phyloP scores from a whole-genome alignment of 208 protist species.

The Strigomonas culicis region DNA sequence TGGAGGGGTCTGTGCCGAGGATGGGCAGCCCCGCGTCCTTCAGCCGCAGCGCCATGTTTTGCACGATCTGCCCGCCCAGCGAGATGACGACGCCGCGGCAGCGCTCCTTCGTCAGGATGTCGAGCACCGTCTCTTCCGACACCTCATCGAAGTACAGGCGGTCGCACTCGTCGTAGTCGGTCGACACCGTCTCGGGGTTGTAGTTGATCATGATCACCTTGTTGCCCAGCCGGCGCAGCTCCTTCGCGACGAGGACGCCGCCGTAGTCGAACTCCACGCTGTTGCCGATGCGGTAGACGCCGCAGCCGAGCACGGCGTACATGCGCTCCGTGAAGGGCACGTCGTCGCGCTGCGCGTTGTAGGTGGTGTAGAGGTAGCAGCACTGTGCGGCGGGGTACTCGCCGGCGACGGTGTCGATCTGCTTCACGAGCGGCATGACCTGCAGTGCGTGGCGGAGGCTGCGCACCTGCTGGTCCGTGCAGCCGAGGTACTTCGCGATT shows the following conservation, averaged over 20 bases:
- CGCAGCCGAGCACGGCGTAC: constrained; percentile 95
- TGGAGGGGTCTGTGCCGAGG: constrained; percentile 94
- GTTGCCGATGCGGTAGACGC: constrained; percentile 98
- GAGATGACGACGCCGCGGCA: constrained; percentile 93
- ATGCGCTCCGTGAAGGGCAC: constrained; percentile 75
- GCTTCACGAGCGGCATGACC: constrained; percentile 94
- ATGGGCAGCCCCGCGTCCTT: constrained; percentile 88
- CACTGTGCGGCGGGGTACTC: constrained; percentile 96
- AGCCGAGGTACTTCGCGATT: constrained; percentile 70
- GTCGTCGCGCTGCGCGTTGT: constrained; percentile 91
- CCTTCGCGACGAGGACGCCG: constrained; percentile 93
- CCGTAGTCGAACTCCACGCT: constrained; percentile 98
- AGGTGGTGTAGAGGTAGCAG: constrained; percentile 96
- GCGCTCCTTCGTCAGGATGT: constrained; percentile 96
- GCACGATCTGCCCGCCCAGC: constrained; percentile 97
- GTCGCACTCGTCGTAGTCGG: constrained; percentile 97
- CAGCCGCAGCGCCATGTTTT: constrained; percentile 97
- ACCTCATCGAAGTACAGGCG: constrained; percentile 99
- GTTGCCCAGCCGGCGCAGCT: constrained; percentile 91
- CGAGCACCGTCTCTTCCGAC: constrained; percentile 94
- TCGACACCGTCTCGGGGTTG: constrained; percentile 99
- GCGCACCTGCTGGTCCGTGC: constrained; percentile 52
- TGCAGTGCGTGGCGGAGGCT: constrained; percentile 48
- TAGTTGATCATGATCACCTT: constrained; percentile 98
- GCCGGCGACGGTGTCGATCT: constrained; percentile 97